Evolutionary conservation across 192 early-diverging fungal genomes (phyloP).

Genomic region (Coemansia furcata): DNA sequence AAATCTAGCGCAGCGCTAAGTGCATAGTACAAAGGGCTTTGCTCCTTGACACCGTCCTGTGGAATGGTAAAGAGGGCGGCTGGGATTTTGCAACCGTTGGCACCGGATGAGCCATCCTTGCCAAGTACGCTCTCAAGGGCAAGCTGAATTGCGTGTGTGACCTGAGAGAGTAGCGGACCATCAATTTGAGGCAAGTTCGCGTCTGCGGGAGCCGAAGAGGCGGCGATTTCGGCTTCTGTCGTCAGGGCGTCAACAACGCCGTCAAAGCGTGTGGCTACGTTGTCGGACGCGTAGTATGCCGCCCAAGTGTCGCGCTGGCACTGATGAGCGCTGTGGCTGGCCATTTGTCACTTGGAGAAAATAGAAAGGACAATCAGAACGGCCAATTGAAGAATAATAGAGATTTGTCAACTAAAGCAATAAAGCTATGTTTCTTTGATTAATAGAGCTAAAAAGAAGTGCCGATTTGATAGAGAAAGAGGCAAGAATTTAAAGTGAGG

Average conservation of each 20-base stretch:
- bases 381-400: background rate
- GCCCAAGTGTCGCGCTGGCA: slow-evolving; percentile 47
- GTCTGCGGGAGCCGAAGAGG: slow-evolving; percentile 10
- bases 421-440: background rate
- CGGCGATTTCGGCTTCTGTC: slow-evolving; percentile 39
- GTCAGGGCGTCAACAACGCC: slow-evolving; percentile 35
- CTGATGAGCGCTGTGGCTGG: slow-evolving; percentile 28
- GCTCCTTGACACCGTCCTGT: slow-evolving; percentile 18
- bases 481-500: background rate
- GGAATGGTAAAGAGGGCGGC: slow-evolving; percentile 32
- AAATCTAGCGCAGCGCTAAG: slow-evolving; percentile 43
- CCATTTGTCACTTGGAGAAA: slow-evolving; percentile 35
- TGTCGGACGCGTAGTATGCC: slow-evolving; percentile 45
- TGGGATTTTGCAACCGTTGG: slow-evolving; percentile 27
- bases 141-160: slow-evolving; percentile 39
- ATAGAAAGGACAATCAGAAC: background rate
- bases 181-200: slow-evolving; percentile 21
- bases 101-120: background rate
- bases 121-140: slow-evolving; percentile 32
- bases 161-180: slow-evolving; percentile 20
- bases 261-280: slow-evolving; percentile 22
- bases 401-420: background rate
- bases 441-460: background rate
- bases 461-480: background rate
- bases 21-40: slow-evolving; percentile 32